Evolutionary conservation across 768 basidiomycete species (phyloP).

Genomic region (Suillus spraguei): DNA sequence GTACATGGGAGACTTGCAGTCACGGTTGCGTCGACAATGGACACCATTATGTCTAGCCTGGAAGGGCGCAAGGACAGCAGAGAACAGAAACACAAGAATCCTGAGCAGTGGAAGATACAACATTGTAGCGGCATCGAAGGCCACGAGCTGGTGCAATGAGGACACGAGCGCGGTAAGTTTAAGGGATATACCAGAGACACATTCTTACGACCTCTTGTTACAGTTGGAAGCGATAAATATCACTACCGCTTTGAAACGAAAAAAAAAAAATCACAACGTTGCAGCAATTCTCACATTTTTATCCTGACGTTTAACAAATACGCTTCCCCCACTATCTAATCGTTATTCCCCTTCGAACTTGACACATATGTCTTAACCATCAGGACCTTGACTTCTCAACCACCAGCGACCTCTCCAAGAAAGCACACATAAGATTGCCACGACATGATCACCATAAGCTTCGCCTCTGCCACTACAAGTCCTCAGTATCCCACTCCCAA

Average conservation of each 20-base stretch:
- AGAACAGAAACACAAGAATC: neutral
- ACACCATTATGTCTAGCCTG: no score
- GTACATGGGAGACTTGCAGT: no score
- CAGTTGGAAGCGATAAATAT: neutral
- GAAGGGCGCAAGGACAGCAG: neutral
- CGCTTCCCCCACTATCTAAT: no score
- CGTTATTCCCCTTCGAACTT: neutral
- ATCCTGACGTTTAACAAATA: no score
- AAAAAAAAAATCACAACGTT: no score
- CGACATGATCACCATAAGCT: neutral
- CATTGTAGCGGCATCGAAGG: neutral
- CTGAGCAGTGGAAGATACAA: neutral
- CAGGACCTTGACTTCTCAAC: neutral
- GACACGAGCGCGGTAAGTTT: neutral
- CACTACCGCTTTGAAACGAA: no score
- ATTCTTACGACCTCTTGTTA: neutral
- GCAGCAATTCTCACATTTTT: no score
- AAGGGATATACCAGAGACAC: neutral
- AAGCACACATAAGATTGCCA: neutral
- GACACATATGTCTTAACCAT: neutral
- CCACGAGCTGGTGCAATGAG: neutral
- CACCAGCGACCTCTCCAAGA: neutral
- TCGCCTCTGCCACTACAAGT: neutral
- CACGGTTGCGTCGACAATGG: no score
- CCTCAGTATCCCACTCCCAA: neutral